A percentile compares a stretch with the other conserved stretches of the same genome.
These are phyloP conservation scores for Calocera viscosa DNA, from an alignment of 768 basidiomycete genomes.

Conservation along the genomic window DNA sequence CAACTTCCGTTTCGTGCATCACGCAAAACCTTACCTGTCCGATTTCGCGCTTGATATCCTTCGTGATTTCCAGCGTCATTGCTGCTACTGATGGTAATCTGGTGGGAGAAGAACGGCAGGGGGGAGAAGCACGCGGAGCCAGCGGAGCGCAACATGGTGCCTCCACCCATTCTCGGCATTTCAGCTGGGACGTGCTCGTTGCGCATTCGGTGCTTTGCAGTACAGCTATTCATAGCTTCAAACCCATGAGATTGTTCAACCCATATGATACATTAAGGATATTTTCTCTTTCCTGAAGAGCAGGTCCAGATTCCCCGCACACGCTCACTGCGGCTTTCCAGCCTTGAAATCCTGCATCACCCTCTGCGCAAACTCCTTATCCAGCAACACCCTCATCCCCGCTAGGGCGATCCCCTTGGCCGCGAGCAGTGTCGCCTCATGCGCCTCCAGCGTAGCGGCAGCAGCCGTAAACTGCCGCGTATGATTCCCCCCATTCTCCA, in stretches of 20 bases:
- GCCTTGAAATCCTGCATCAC: slow-evolving; percentile 25
- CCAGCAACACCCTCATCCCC: slow-evolving; percentile 56
- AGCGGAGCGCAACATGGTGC: not conserved
- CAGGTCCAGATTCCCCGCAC: not conserved
- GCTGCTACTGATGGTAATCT: not conserved
- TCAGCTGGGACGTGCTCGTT: not conserved
- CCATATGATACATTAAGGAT: too few species aligned
- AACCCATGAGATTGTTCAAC: too few species aligned
- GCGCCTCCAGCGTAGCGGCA: slow-evolving; percentile 47
- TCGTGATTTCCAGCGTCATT: slow-evolving; percentile 25
- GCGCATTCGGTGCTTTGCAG: too few species aligned
- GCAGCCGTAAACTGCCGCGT: slow-evolving; percentile 52
- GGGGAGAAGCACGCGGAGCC: not conserved
- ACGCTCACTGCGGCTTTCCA: not conserved
- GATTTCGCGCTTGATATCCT: slow-evolving; percentile 34
- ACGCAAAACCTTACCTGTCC: slow-evolving; percentile 32
- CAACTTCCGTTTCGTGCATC: not conserved
- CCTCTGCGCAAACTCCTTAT: slow-evolving; percentile 48
- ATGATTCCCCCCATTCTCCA: slow-evolving; percentile 62
- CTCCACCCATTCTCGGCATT: not conserved
- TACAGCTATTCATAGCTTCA: not conserved
- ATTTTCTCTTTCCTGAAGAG: too few species aligned
- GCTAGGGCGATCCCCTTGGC: slow-evolving; percentile 60
- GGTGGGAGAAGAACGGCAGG: not conserved
- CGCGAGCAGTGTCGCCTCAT: slow-evolving; percentile 52